Evolutionary conservation across 768 basidiomycete genomes (phyloP).

Genomic region (Termitomyces titanicus): DNA sequence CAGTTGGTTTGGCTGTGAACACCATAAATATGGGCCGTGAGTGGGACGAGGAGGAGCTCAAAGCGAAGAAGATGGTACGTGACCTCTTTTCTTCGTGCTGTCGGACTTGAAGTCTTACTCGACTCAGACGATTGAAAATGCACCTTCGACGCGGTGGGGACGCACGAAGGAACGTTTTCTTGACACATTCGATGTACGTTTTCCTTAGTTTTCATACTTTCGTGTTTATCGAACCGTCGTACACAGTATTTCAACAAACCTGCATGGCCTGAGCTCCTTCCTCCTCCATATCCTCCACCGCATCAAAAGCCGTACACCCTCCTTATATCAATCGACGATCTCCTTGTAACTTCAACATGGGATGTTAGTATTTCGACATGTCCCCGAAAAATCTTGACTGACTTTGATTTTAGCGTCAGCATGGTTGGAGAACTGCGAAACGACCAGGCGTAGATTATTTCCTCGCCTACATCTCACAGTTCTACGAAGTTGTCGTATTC

Average conservation of each 20-base stretch:
- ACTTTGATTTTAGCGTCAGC: constrained; percentile 57
- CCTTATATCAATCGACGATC: constrained; percentile 86
- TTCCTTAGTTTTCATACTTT: background rate
- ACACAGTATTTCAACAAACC: constrained; percentile 91
- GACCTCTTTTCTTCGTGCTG: constrained; percentile 21
- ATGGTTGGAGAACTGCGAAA: constrained; percentile 97
- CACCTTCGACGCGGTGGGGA: constrained; percentile 59
- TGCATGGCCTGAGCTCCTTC: constrained; percentile 87
- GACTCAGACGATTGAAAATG: constrained; percentile 53
- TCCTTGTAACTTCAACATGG: constrained; percentile 91
- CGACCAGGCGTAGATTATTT: constrained; percentile 98
- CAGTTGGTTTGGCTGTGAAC: constrained; percentile 53
- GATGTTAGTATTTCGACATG: constrained; percentile 61
- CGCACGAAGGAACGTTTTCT: constrained; percentile 59
- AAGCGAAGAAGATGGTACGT: constrained; percentile 58
- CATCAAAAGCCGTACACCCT: constrained; percentile 92
- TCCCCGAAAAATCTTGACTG: background rate
- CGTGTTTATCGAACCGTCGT: background rate
- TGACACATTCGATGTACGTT: constrained; percentile 69
- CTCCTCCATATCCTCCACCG: constrained; percentile 76
- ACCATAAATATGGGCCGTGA: constrained; percentile 71
- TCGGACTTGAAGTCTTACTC: background rate
- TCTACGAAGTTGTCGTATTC: constrained; percentile 97
- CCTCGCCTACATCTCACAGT: constrained; percentile 94
- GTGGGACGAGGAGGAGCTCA: constrained; percentile 73